Conservation (phyloP, 2,329 filamentous ascomycete genomes). For the Neopestalotiopsis rosae region DNA sequence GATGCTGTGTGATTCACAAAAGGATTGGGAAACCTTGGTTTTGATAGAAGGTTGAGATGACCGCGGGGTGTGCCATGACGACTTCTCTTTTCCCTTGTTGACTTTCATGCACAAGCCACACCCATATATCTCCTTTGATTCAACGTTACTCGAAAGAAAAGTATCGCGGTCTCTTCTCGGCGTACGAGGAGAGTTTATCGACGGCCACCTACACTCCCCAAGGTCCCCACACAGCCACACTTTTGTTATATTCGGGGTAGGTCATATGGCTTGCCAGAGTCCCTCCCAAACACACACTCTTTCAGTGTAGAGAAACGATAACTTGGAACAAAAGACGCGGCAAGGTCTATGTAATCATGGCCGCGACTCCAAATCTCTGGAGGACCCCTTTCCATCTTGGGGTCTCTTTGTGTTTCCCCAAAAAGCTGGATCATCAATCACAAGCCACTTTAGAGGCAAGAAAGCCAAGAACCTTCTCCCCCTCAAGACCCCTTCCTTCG, state of each 20-base stretch:
- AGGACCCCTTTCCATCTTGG: background rate
- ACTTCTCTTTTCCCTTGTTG: background rate
- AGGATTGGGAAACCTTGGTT: too few relatives aligned
- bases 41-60: too few relatives aligned
- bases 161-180: background rate
- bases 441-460: background rate
- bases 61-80: background rate
- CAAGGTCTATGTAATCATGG: too few relatives aligned
- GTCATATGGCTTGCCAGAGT: background rate
- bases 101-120: too few relatives aligned
- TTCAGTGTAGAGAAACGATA: too few relatives aligned
- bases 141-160: background rate
- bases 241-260: background rate
- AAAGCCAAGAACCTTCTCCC: background rate
- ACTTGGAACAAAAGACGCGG: too few relatives aligned
- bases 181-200: too few relatives aligned
- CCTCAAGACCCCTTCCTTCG: background rate
- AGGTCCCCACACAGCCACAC: conserved; percentile 4
- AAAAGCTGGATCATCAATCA: background rate
- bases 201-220: background rate
- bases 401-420: too few relatives aligned
- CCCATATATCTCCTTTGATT: background rate
- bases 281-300: background rate
- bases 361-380: background rate
- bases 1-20: too few relatives aligned